Conservation (phyloP, 345 rosid genomes). For the Arabis alpina region DNA sequence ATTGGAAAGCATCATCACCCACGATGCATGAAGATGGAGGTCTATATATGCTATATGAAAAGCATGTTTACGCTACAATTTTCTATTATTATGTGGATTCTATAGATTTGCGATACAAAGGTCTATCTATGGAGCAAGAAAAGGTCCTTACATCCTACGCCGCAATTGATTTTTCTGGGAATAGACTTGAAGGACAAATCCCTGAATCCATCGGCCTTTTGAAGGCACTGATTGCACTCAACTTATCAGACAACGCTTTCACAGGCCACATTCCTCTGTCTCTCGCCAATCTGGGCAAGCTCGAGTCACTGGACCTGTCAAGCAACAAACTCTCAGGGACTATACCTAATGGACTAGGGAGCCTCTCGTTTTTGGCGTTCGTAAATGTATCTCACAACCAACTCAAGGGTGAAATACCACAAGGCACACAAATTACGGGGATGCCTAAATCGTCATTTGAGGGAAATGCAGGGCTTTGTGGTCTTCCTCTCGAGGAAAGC, state of each 20-base stretch:
- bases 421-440: slow-evolving; percentile 25
- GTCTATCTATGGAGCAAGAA: neutral
- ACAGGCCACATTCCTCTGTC: slow-evolving; percentile 18
- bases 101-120: slow-evolving; percentile 12
- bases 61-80: no score
- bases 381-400: slow-evolving; percentile 29
- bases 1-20: slow-evolving; percentile 5
- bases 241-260: slow-evolving; percentile 13
- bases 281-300: neutral
- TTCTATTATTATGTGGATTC: fast-evolving
- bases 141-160: neutral
- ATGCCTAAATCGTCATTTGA: slow-evolving; percentile 24
- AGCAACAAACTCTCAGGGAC: slow-evolving; percentile 1
- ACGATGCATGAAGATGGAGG: neutral
- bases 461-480: slow-evolving; percentile 34
- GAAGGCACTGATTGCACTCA: neutral
- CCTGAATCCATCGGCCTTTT: slow-evolving; percentile 20
- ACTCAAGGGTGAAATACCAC: slow-evolving; percentile 29
- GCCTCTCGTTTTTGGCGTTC: slow-evolving; percentile 6
- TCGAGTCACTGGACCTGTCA: neutral
- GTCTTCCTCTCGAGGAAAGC: slow-evolving; percentile 4
- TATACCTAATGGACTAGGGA: slow-evolving; percentile 5
- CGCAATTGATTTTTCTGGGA: slow-evolving; percentile 24
- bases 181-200: neutral
- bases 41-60: no score